Percentiles rank a stretch among this genome's conserved stretches.
Evolutionary conservation across 73 alveolate genomes (phyloP).

Genomic region (Uronychia setigera): DNA sequence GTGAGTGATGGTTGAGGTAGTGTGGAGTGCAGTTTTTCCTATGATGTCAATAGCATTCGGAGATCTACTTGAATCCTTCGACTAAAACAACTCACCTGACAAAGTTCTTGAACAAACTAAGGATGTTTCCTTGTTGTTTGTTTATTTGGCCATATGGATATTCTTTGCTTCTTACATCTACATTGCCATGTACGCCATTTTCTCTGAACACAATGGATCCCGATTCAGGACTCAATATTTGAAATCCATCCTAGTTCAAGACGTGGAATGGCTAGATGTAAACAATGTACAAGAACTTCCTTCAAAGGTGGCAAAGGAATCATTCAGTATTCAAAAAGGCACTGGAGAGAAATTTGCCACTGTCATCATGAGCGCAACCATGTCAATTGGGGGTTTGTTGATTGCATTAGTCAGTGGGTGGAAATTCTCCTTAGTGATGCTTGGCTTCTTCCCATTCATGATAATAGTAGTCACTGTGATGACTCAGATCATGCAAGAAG

Average conservation of each 20-base stretch:
- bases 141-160: too few species aligned
- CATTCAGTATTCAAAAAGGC: slow-evolving; percentile 68
- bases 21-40: too few species aligned
- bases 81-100: too few species aligned
- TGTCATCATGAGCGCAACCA: slow-evolving; percentile 49
- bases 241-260: slow-evolving; percentile 66
- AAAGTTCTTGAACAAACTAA: too few species aligned
- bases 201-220: slow-evolving; percentile 48
- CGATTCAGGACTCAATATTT: slow-evolving; percentile 52
- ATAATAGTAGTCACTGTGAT: slow-evolving; percentile 12
- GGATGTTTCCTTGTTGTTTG: too few species aligned
- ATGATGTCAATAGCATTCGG: too few species aligned
- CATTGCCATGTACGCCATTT: slow-evolving; percentile 54
- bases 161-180: slow-evolving; percentile 48
- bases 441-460: slow-evolving; percentile 59
- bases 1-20: too few species aligned
- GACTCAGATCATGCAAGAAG: slow-evolving; percentile 32
- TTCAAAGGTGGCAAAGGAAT: slow-evolving; percentile 59
- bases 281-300: slow-evolving; percentile 66
- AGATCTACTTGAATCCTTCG: too few species aligned
- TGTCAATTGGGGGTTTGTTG: slow-evolving; percentile 55
- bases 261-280: slow-evolving; percentile 79
- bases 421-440: slow-evolving; percentile 62
- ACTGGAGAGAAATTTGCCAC: slow-evolving; percentile 79
- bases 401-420: slow-evolving; percentile 66